Evolutionary conservation across 2,329 filamentous ascomycete species (phyloP), one percentile per base, ranked within the genome.

Genomic region (Fusarium stilboides): DNA sequence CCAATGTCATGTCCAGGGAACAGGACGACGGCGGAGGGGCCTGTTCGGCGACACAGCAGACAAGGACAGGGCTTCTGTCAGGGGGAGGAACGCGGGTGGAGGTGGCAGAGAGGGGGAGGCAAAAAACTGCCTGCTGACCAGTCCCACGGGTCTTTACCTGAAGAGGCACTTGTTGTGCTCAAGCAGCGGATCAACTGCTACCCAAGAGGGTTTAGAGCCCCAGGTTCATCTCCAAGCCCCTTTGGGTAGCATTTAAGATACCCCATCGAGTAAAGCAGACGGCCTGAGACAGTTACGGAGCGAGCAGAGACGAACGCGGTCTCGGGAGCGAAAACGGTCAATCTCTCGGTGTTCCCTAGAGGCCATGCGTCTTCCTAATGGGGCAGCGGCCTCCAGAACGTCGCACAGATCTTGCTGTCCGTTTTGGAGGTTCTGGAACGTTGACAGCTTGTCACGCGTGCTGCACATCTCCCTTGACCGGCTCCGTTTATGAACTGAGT

Each of bases 71-170:
- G 65, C 60, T 46, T 56, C 66, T 71, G 62, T 69, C 71, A 72
- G 71, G 71, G 71, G 69, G 60, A 73, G 60, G 66, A 65, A 71
- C 71, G 65, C 71, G 65, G 63, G 68, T 71, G 66, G 71, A 72
- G 58, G 66, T 72, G 70, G 58, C 58, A 69, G 66, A 73, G 71
- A 73, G 71, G 71, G 71, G 71, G 71, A 69, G 71, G 71, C 71
- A 69, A 74, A 74, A 69, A 56, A 64, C 60, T 68, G 67, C 72
- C 72, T 74, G 72, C 65, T 74, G 72, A 74, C 72, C 72, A 69
- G 61, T 68, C 46, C 63, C 54, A 69, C 62, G 58, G 50, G 57
- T 60, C 72, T 69, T 74, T 59, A 52, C 72, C 63, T 61, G 64
- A 74, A 70, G 46, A 58, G 72, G 72, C 56, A 69, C 58, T 71